Percentiles rank a stretch among this genome's conserved stretches.
Evolutionary conservation across 2,329 filamentous ascomycete species (phyloP).

Genomic region (Aureobasidium lini): DNA sequence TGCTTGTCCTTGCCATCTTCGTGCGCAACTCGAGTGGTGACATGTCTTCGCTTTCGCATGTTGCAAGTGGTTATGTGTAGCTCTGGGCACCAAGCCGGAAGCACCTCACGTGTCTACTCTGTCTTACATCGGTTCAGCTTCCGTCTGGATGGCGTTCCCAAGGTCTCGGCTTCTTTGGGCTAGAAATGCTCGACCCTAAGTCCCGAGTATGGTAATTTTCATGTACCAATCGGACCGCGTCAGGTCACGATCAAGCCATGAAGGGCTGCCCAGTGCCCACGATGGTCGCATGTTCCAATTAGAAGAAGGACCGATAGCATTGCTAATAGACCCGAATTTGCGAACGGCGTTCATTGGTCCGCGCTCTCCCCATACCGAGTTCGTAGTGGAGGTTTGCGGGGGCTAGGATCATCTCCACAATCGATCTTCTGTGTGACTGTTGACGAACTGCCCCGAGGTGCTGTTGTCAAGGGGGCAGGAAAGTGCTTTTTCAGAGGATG

Average conservation of each 20-base stretch:
- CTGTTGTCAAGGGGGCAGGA: not conserved
- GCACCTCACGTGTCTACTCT: not conserved
- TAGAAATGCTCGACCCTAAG: not conserved
- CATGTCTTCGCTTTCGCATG: too few relatives aligned
- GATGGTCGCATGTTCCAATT: not conserved
- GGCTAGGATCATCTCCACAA: slow-evolving; percentile 5
- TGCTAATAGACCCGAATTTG: slow-evolving; percentile 2
- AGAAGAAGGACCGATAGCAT: slow-evolving; percentile 11
- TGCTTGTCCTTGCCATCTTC: too few relatives aligned
- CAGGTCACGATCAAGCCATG: not conserved
- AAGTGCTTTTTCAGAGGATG: not conserved
- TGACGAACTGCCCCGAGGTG: not conserved
- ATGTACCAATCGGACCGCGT: slow-evolving; percentile 4
- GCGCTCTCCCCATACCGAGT: slow-evolving; percentile 1
- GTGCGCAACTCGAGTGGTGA: too few relatives aligned
- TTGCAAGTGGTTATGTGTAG: not conserved
- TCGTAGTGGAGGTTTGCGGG: slow-evolving; percentile 1
- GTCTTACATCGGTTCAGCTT: slow-evolving; percentile 5
- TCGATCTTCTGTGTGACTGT: slow-evolving; percentile 5
- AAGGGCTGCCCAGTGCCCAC: not conserved
- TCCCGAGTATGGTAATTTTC: not conserved
- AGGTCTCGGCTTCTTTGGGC: not conserved
- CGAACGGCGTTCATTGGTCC: not conserved
- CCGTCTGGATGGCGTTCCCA: slow-evolving; percentile 8
- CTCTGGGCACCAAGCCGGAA: slow-evolving; percentile 9